Evolutionary conservation across 139 green algal genomes (phyloP).

Genomic region (Coelastrella sp.): DNA sequence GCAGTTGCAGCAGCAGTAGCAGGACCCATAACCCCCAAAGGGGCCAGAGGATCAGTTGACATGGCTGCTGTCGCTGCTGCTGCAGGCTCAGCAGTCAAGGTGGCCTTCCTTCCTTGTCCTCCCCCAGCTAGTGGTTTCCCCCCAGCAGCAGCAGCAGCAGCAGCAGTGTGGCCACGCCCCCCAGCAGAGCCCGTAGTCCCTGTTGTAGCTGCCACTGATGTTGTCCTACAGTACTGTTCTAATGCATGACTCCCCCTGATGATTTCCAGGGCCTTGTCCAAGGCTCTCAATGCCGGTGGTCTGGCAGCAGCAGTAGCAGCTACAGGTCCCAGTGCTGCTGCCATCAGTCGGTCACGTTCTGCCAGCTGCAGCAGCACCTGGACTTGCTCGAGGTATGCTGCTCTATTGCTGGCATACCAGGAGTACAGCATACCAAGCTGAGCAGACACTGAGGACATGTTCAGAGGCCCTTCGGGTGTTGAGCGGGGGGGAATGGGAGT

Average conservation of each 20-base stretch:
- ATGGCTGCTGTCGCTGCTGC: conserved; percentile 1
- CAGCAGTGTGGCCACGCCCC: not conserved
- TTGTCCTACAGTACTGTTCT: conserved; percentile 32
- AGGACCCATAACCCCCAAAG: not conserved
- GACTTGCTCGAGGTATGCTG: conserved; percentile 54
- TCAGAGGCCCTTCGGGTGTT: not conserved
- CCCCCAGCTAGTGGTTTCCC: too few relatives aligned
- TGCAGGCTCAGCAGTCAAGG: not conserved
- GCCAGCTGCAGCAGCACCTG: conserved; percentile 32
- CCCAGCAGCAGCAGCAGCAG: not conserved
- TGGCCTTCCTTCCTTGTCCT: too few relatives aligned
- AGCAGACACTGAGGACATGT: conserved; percentile 34
- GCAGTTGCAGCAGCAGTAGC: not conserved
- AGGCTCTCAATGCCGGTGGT: conserved; percentile 16
- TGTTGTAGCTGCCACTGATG: not conserved
- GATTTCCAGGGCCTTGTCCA: conserved; percentile 43
- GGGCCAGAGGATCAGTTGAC: too few relatives aligned
- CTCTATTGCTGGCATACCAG: conserved; percentile 57
- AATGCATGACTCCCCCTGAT: conserved; percentile 1
- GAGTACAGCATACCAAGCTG: conserved; percentile 56
- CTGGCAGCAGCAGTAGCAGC: not conserved
- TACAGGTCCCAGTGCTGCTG: conserved; percentile 2
- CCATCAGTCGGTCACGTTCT: conserved; percentile 8
- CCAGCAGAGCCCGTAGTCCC: not conserved
- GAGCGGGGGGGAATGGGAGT: not conserved